A percentile compares a stretch with the other conserved stretches of the same genome.
Conservation (phyloP, 768 basidiomycete species). For the Leccinum sublutescens region DNA sequence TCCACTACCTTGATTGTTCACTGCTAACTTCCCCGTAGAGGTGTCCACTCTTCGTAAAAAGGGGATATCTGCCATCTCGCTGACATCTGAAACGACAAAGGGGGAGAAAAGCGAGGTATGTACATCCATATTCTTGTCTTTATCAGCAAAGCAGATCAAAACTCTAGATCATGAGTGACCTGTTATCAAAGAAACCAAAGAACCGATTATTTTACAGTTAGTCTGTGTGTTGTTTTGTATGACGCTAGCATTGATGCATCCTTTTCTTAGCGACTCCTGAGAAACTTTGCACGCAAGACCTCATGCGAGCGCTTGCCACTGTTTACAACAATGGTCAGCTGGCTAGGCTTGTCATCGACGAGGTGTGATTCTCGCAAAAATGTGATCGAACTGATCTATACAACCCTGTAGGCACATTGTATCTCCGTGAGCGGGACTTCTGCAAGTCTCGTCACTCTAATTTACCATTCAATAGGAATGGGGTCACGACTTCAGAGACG, state of each 20-base stretch:
- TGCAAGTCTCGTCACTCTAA: background rate
- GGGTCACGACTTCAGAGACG: conserved; percentile 78
- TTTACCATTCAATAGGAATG: conserved; percentile 56
- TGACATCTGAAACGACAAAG: conserved; percentile 63
- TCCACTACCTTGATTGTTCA: background rate
- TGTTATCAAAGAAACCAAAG: conserved; percentile 55
- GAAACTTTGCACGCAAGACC: conserved; percentile 55
- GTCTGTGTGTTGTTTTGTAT: conserved; percentile 21
- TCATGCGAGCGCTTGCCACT: conserved; percentile 47
- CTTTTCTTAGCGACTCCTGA: conserved; percentile 70
- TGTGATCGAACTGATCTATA: conserved; percentile 5
- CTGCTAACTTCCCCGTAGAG: conserved; percentile 42
- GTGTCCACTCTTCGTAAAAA: conserved; percentile 56
- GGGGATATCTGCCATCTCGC: conserved; percentile 54
- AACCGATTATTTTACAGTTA: conserved; percentile 71
- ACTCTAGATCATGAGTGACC: conserved; percentile 57
- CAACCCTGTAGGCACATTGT: conserved; percentile 64
- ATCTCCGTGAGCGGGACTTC: conserved; percentile 57
- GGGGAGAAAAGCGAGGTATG: conserved; percentile 55
- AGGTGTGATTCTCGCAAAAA: conserved; percentile 43
- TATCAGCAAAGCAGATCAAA: background rate
- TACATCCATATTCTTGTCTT: conserved; percentile 19
- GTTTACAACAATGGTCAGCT: conserved; percentile 57
- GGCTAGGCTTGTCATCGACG: conserved; percentile 77
- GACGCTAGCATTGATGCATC: background rate